These are phyloP conservation scores for Chernovozyma sophiae-reginae DNA, from an alignment of 1,139 yeast species.

Conservation along the genomic window DNA sequence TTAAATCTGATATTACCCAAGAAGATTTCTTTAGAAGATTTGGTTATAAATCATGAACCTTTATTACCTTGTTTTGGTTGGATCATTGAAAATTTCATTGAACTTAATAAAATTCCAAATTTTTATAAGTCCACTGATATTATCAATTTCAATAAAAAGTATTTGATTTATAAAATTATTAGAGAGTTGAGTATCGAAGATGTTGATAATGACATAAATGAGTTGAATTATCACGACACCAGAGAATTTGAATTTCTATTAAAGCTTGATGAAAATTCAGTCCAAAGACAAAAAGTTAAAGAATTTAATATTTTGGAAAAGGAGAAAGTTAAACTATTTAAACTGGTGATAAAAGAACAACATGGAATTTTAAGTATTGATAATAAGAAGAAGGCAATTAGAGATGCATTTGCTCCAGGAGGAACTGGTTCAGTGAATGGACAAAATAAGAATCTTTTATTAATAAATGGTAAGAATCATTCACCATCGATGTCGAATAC, in stretches of 20 bases:
- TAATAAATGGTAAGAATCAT: not conserved
- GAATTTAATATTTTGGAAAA: conserved; percentile 27
- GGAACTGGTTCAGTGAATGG: not conserved
- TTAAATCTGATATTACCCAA: conserved; percentile 35
- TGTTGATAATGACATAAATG: conserved; percentile 11
- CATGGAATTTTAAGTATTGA: conserved; percentile 30
- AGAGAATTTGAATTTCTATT: conserved; percentile 45
- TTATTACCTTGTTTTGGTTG: conserved; percentile 79
- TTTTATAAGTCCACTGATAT: conserved; percentile 17
- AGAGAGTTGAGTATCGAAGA: conserved; percentile 43
- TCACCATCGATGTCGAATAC: not conserved
- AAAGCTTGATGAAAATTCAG: conserved; percentile 36
- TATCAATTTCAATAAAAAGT: conserved; percentile 42
- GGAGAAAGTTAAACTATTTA: conserved; percentile 28
- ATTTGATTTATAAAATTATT: conserved; percentile 37
- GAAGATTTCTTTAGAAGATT: conserved; percentile 23
- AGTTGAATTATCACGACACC: conserved; percentile 31
- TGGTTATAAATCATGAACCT: conserved; percentile 32
- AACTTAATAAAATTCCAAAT: conserved; percentile 33
- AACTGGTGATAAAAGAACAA: conserved; percentile 31
- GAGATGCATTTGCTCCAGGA: not conserved
- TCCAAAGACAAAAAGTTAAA: conserved; percentile 22
- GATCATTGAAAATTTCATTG: conserved; percentile 43
- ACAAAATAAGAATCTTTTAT: not conserved
- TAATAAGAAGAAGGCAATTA: conserved; percentile 27